These are phyloP conservation scores for Camellia japonica DNA, from an alignment of 148 eudicot genomes.

Conservation along the genomic window DNA sequence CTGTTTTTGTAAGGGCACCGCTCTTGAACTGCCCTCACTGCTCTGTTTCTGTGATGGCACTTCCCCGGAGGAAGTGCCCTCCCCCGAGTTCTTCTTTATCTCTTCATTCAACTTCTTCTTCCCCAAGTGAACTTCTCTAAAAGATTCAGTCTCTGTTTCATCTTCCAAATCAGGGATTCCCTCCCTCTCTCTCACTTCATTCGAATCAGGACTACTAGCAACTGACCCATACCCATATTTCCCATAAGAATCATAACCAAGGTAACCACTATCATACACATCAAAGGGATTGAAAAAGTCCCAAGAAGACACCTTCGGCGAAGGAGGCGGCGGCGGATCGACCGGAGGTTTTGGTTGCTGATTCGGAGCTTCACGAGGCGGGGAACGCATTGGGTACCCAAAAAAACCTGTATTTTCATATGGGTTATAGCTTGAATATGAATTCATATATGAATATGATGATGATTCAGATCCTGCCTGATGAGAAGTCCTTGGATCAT, in stretches of 20 bases:
- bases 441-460: constrained; percentile 30
- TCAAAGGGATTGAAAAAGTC: constrained; percentile 83
- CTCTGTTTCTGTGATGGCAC: constrained; percentile 19
- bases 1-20: constrained; percentile 18
- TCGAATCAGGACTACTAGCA: constrained; percentile 83
- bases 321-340: constrained; percentile 76
- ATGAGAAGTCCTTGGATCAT: constrained; percentile 17
- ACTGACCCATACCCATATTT: constrained; percentile 49
- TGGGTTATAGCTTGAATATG: constrained; percentile 29
- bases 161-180: constrained; percentile 97
- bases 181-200: constrained; percentile 89
- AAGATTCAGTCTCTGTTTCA: constrained; percentile 80
- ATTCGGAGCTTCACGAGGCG: constrained; percentile 19
- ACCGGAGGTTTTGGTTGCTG: constrained; percentile 32
- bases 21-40: constrained; percentile 31
- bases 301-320: constrained; percentile 77
- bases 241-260: constrained; percentile 31
- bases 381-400: constrained; percentile 36
- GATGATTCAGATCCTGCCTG: constrained; percentile 8
- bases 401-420: constrained; percentile 42
- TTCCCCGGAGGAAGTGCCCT: constrained; percentile 24
- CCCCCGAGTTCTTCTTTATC: constrained; percentile 20
- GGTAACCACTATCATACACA: constrained; percentile 40
- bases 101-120: constrained; percentile 36
- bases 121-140: constrained; percentile 33